Base-by-base conservation (phyloP, 164 flowering plant species). In the Sedum album region DNA sequence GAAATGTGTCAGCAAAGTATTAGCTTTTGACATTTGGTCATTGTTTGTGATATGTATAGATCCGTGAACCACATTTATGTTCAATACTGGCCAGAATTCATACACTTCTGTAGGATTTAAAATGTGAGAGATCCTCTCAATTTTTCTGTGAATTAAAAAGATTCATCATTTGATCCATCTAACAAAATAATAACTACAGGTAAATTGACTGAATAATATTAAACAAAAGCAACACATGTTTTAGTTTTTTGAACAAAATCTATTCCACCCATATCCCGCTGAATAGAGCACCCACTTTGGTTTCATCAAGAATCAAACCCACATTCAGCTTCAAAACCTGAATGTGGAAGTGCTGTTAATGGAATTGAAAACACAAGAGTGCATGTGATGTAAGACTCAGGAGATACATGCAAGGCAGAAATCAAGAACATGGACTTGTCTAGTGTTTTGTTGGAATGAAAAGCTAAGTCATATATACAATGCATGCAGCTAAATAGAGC, bases 151-250 rank as follows among this genome's bases (percentile, higher is more conserved):
- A 74, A 75, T 10, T 72, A 64, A 14, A 77, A 36, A 17, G 83
- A 87, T 66, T 87, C 91, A 25, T 86, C 91, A 55, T 85, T 86
- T n/a, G 85, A 84, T 14, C 88, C 87, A 75, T 85, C 91, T 57
- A 85, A 61, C 69, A 68, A 9, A 28, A 39, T 15, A 30, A 41
- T 61, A n/a, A 42, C 23, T 13, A 10, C 18, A 48, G 4, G 21
- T 3, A 33, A 61, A 14, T 21, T 46, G 13, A 8, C 42, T 3
- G 38, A 9, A 64, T 14, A 4, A 64, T 5, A 20, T 18, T 18
- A 4, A 5, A n/a, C 39, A 4, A 9, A 23, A 23, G 49, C 33
- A 48, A 51, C 42, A 57, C 14, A 33, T 13, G 8, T 39, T 1
- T 14, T 39, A 39, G 5, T 39, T 39, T 44, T 15, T 13, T 13